phyloP scores from a whole-genome alignment of 106 monocot genomes.

The Dendrobium huoshanense region DNA sequence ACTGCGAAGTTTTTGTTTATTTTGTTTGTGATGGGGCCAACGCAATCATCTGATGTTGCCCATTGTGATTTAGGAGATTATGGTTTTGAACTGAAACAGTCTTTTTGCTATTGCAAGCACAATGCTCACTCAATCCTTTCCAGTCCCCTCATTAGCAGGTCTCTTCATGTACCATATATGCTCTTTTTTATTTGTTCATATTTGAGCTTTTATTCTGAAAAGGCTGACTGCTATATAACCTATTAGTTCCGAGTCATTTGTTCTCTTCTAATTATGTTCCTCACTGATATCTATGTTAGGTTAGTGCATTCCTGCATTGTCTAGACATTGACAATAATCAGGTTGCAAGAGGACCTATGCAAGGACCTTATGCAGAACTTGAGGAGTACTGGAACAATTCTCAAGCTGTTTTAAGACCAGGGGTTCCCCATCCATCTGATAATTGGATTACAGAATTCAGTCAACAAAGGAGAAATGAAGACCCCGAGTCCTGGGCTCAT shows the following conservation, averaged over 20 bases:
- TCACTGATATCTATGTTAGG: constrained; percentile 30
- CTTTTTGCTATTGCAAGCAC: not conserved
- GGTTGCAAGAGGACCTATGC: constrained; percentile 52
- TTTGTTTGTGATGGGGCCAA: too few species aligned
- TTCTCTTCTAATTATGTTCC: constrained; percentile 4
- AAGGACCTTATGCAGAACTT: constrained; percentile 65
- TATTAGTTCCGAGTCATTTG: not conserved
- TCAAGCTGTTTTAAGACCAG: constrained; percentile 45
- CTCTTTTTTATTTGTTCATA: not conserved
- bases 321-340: constrained; percentile 87
- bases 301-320: constrained; percentile 76
- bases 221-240: not conserved
- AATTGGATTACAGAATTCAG: constrained; percentile 79
- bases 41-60: too few species aligned
- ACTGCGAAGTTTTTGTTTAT: too few species aligned
- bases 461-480: constrained; percentile 39
- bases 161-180: too few species aligned
- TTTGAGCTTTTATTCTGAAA: not conserved
- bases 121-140: not conserved
- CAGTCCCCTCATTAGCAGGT: not conserved
- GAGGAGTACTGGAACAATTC: constrained; percentile 96
- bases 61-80: not conserved
- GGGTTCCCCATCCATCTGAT: constrained; percentile 47
- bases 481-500: constrained; percentile 76
- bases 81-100: not conserved